Conservation (phyloP, 2,329 filamentous ascomycete species). For the Leptographium radiaticola region DNA sequence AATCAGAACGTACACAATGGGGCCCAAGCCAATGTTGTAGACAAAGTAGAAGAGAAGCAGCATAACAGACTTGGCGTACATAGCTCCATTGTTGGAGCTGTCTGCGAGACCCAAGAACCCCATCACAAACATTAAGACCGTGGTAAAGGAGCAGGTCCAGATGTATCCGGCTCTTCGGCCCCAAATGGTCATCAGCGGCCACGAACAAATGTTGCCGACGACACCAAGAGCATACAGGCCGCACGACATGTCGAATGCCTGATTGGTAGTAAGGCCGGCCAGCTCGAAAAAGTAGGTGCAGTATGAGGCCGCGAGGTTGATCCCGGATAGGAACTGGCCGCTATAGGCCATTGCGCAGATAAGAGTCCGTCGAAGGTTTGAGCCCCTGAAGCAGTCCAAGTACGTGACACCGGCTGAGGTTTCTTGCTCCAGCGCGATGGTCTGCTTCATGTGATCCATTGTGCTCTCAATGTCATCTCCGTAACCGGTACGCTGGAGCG, state of each 20-base stretch:
- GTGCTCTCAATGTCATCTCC: constrained; percentile 2
- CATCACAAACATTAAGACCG: constrained; percentile 23
- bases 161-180: constrained; percentile 23
- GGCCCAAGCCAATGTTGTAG: constrained; percentile 24
- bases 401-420: constrained; percentile 34
- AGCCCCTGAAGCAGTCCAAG: constrained; percentile 34
- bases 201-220: constrained; percentile 23
- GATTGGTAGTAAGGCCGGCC: constrained; percentile 23
- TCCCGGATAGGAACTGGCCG: constrained; percentile 15
- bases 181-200: constrained; percentile 20
- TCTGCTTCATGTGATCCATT: constrained; percentile 11
- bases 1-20: constrained; percentile 22
- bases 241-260: constrained; percentile 16
- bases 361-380: constrained; percentile 37
- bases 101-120: constrained; percentile 20
- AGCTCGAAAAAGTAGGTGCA: constrained; percentile 28
- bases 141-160: constrained; percentile 18
- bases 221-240: constrained; percentile 24
- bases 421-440: constrained; percentile 32
- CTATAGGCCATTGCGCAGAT: constrained; percentile 27
- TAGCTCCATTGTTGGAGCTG: neutral
- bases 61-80: constrained; percentile 1
- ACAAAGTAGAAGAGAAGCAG: constrained; percentile 21
- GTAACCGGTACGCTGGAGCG: too few species aligned
- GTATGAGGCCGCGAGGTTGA: constrained; percentile 24